Evolutionary conservation across 2,329 filamentous ascomycete species (phyloP), one percentile per base, ranked within the genome.

Genomic region (Alternaria rosae): DNA sequence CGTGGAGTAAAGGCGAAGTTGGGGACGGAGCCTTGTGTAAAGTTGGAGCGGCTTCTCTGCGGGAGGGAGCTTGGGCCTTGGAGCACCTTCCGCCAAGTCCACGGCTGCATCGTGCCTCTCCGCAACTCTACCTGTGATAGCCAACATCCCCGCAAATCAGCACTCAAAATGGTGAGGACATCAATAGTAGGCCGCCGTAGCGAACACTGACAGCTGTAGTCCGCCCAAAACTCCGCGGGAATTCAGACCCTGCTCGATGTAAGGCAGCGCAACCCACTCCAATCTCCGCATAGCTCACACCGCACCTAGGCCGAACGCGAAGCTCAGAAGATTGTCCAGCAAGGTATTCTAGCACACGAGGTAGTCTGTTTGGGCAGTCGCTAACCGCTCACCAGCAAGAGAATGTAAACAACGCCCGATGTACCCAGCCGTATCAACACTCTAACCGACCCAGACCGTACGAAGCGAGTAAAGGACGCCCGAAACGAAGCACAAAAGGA

Each of bases 211-310:
- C 71, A 50, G 15, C 15, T 54, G 54, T 78, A 98, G 94, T 95
- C 95, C 80, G 95, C 94, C 79, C 95, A 98, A 85, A 98, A 98
- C 86, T 98, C 95, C 70, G 91, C 92, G 77, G 95, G 95, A 82
- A 99, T 99, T 80, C 94, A 98, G 84, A 98, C 94, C 79, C 90
- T 99, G 78, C 93, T 99, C 84, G 95, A 98, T 84, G 95, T 99
- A 91, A 76, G 91, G 79, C 64, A 44, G 42, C 62, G 63, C 72
- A 73, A 64, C 70, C 74, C 72, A 71, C 71, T 57, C 53, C 57
- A 23, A 64, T 52, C 58, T 52, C 54, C 57, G 59, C 47, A 44
- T 64, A 75, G 78, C 80, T 85, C 70, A 85, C 76, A 66, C 58
- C 66, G 42, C 56, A 68, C 57, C 70, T 72, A 98, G 94, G 94